Evolutionary conservation across 2,329 filamentous ascomycete genomes (phyloP), one percentile per base, ranked within the genome.

Genomic region (Dendryphion nanum): DNA sequence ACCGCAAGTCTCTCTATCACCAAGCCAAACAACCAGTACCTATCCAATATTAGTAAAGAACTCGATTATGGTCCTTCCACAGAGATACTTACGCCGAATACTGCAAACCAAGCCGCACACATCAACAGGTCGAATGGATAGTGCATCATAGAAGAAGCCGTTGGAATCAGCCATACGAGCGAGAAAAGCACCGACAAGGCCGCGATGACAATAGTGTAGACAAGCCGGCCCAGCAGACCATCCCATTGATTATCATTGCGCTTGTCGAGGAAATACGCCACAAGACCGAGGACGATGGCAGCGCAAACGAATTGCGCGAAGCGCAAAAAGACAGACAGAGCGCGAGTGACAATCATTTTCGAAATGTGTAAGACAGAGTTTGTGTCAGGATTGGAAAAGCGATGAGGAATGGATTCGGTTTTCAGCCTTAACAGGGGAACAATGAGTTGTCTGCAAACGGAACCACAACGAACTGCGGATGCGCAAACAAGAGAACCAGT

Each of bases 141-240:
- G 64, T 83, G 76, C 44, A 82, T 74, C 64, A 89, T 87, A 32
- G 73, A 76, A 35, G 71, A 70, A 2, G 79, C 77, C 57, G 86
- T 86, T 2, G 86, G 86, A 28, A 90, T 73, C 18, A 89, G 72
- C 79, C 85, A 87, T 45, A 90, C 61, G 18, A 90, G 66, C 4
- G 79, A 73, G n/a, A 87, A 70, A 28, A 90, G 62, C 38, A 89
- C 79, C 10, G 82, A 79, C 14, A 90, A 56, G 15, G 74, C 82
- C 3, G 86, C 82, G 26, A 89, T 75, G 14, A 87, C 78, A 56
- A 85, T 78, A 31, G 84, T 79, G 71, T 88, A 90, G 67, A 90
- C 87, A 69, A 83, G 82, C 40, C 85, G 81, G 23, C 75, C 81
- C 26, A 77, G 68, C 14, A 73, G 68, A 74, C 78, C 82, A 42